These are phyloP conservation scores for Chlamydomonas eustigma DNA, from an alignment of 139 green algal species.

Conservation along the genomic window DNA sequence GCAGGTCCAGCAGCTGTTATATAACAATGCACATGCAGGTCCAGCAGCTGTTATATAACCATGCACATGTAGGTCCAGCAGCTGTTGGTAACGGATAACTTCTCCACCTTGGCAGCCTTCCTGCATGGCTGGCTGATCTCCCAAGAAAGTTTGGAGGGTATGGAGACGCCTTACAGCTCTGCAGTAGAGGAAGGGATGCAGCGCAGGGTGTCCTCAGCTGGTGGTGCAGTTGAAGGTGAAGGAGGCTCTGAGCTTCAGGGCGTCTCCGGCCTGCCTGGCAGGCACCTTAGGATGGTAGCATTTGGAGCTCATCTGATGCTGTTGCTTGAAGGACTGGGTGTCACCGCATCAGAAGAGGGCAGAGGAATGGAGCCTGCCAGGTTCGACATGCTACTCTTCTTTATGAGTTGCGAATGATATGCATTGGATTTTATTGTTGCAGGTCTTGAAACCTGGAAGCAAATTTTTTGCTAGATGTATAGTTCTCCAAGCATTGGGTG, in stretches of 20 bases:
- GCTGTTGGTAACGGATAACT: slow-evolving; percentile 24
- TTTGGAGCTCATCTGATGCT: slow-evolving; percentile 1
- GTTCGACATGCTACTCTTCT: no score
- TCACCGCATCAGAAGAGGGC: neutral
- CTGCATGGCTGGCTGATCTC: slow-evolving; percentile 25
- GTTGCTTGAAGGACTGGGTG: neutral
- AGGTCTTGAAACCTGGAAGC: no score
- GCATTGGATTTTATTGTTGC: no score
- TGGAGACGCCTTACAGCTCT: no score
- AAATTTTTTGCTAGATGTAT: no score
- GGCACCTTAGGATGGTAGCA: neutral
- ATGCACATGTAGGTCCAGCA: slow-evolving; percentile 23
- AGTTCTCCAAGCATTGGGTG: no score
- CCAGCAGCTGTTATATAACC: no score
- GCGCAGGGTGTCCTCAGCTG: neutral
- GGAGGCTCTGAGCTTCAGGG: neutral
- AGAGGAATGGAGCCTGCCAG: slow-evolving; percentile 5
- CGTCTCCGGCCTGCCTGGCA: slow-evolving; percentile 1
- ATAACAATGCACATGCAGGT: neutral
- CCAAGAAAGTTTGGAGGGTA: neutral
- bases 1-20: slow-evolving; percentile 33
- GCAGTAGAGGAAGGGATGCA: neutral
- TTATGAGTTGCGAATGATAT: no score
- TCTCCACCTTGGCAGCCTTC: slow-evolving; percentile 16
- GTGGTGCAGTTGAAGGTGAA: slow-evolving; percentile 13